phyloP scores from a whole-genome alignment of 1,284 basidiomycete genomes.

The Coniferiporia weirii region DNA sequence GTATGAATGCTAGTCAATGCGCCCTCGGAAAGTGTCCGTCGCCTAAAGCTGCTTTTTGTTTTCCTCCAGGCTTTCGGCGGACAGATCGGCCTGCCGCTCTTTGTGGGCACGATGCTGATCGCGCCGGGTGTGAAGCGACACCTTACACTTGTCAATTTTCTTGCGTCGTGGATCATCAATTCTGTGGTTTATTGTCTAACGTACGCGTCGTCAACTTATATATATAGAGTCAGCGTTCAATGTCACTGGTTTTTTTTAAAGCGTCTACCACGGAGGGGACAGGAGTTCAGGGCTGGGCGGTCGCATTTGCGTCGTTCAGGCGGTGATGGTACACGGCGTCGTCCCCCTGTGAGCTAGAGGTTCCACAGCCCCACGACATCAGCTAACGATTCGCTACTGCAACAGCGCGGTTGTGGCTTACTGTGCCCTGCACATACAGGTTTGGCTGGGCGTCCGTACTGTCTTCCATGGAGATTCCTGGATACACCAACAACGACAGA shows the following conservation, averaged over 20 bases:
- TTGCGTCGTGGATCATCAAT: slow-evolving; percentile 15
- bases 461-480: slow-evolving; percentile 7
- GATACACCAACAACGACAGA: slow-evolving; percentile 4
- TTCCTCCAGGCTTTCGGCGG: slow-evolving; percentile 15
- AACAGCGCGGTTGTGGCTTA: slow-evolving; percentile 7
- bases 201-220: neutral
- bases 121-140: slow-evolving; percentile 12
- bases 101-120: slow-evolving; percentile 16
- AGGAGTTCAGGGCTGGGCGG: neutral
- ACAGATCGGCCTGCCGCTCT: slow-evolving; percentile 16
- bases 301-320: slow-evolving; percentile 11
- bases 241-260: neutral
- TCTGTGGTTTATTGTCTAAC: slow-evolving; percentile 15
- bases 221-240: neutral
- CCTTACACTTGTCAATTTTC: slow-evolving; percentile 15
- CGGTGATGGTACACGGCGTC: slow-evolving; percentile 17
- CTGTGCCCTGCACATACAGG: slow-evolving; percentile 14
- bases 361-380: neutral
- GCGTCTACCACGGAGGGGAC: slow-evolving; percentile 12
- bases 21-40: neutral
- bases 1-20: neutral
- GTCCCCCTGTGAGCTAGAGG: slow-evolving; percentile 10
- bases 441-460: slow-evolving; percentile 13
- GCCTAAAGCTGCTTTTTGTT: slow-evolving; percentile 7
- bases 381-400: neutral